A percentile compares a stretch with the other conserved stretches of the same genome.
These are phyloP conservation scores for Helminthosporium solani DNA, from an alignment of 2,329 filamentous ascomycete genomes.

Conservation along the genomic window DNA sequence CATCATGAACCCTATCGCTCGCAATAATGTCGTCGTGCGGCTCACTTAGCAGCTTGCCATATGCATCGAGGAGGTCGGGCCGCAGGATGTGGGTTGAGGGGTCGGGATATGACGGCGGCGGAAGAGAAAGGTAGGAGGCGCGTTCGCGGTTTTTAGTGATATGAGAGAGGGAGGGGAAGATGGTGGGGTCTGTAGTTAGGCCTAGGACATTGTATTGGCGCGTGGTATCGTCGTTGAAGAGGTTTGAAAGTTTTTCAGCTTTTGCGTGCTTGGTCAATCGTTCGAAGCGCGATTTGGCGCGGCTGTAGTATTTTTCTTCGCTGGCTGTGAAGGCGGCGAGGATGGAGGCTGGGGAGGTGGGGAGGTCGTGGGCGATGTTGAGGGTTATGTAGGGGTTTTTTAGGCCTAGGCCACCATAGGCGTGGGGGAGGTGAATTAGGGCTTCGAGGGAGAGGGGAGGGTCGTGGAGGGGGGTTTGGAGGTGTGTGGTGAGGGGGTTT, in stretches of 20 bases:
- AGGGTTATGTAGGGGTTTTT: slow-evolving; percentile 30
- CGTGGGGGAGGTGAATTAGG: slow-evolving; percentile 27
- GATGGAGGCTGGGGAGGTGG: slow-evolving; percentile 4
- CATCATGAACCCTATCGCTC: slow-evolving; percentile 9
- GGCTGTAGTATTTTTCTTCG: slow-evolving; percentile 23
- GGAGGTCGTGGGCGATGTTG: slow-evolving; percentile 17
- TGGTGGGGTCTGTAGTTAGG: neutral
- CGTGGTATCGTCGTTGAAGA: slow-evolving; percentile 18
- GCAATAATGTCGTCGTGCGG: slow-evolving; percentile 8
- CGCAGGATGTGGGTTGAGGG: neutral
- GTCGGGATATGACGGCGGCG: neutral
- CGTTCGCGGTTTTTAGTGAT: slow-evolving; percentile 20
- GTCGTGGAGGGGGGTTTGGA: neutral
- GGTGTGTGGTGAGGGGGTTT: slow-evolving; percentile 14
- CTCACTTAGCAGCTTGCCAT: slow-evolving; percentile 15
- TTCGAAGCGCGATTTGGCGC: slow-evolving; percentile 13
- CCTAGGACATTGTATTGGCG: slow-evolving; percentile 13
- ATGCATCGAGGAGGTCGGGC: slow-evolving; percentile 11
- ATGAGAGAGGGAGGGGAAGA: slow-evolving; percentile 16
- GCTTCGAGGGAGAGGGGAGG: slow-evolving; percentile 21
- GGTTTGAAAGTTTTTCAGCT: slow-evolving; percentile 11
- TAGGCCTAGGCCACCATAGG: slow-evolving; percentile 32
- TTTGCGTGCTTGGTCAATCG: slow-evolving; percentile 10
- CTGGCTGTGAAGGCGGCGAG: slow-evolving; percentile 15
- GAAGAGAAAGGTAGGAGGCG: slow-evolving; percentile 7